Evolutionary conservation across 805 yeast genomes (phyloP), one percentile per base, ranked within the genome.

Genomic region (Myxozyma kluyveri): DNA sequence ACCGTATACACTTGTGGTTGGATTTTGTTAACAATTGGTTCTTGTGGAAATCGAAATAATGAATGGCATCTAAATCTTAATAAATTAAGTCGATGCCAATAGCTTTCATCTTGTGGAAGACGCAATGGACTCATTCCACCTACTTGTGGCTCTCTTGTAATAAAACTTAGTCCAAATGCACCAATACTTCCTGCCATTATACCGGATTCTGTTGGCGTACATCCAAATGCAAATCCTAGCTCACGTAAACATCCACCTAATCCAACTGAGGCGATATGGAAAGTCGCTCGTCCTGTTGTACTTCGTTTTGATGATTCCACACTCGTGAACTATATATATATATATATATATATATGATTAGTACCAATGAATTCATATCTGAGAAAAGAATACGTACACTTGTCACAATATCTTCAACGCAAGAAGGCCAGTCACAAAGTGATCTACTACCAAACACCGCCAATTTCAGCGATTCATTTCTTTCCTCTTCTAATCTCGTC

Each of bases 391-490:
- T 3, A 36, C 57, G 3, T 46, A 54, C 58, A 32, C 54, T 47
- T 0, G 83, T 79, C 3, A 78, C 78, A 3, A 93, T 67, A 35
- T 82, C 83, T 52, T 88, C 93, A 55, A 88, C 73, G 50, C 77
- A 78, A n/a, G 77, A 68, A n/a, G 99, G 98, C 95, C 96, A 93
- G 1, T 96, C 80, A 66, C 86, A 90, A 10, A 88, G 60, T 0
- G 96, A 93, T 64, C 93, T 98, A 4, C 95, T 83, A 4, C 99
- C 99, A 69, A 90, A 91, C 7, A 93, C 88, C 1, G 96, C 98
- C 49, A 93, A 69, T 57, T 82, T 82, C 39, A 88, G 72, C 39
- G 80, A 72, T 38, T 76, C 83, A 23, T 77, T 76, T 10, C 93
- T 93, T 26, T n/a, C n/a, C n/a, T n/a, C n/a, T n/a, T n/a, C n/a